Base-by-base conservation (phyloP, 2,329 filamentous ascomycete species). In the Phaeosphaeria sp. region DNA sequence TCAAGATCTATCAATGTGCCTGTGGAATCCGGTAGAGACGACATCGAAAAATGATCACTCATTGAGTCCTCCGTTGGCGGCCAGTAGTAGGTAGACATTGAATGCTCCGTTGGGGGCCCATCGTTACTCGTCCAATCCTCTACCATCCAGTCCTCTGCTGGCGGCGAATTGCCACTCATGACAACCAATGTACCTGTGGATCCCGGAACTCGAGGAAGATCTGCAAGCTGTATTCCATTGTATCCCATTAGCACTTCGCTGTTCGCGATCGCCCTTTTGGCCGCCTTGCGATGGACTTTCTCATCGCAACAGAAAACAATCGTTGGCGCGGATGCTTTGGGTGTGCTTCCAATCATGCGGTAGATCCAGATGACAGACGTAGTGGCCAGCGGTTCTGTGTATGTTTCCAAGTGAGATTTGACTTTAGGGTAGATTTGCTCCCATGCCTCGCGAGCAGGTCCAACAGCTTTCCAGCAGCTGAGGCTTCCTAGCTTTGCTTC, bases 291-390 rank as follows among this genome's bases (percentile, higher is more conserved):
- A 7, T 52, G 54, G 15, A 17, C 4, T 4, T 41, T 48, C 18
- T 65, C 55, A 25, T 52, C 54, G 13, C 56, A 60, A 36, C 60
- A 63, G 52, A 67, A 67, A 7, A 67, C 59, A 9, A 67, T 54
- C 15, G 52, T 59, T 15, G 64, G 64, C 20, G 17, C 4, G 0
- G 64, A 53, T 17, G 50, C 52, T 33, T 55, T 27, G 18, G 46
- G 55, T 7, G 46, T 39, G 7, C 30, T 50, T 2, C 64, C 64
- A 47, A 67, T 48, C 62, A 67, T 64, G 23, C 65, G 65, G 0
- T 65, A 58, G 5, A 55, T 60, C 56, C 57, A 65, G 3, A 55
- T 63, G 13, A 65, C 53, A 33, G 52, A 56, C 13, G 30, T 13
- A 21, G 46, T 18, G 3, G 57, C 48, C 0, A 63, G 42, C 0